A percentile compares a stretch with the other conserved stretches of the same genome.
These are phyloP conservation scores for Zanthoxylum bungeanum DNA, from an alignment of 345 rosid species.

Conservation along the genomic window DNA sequence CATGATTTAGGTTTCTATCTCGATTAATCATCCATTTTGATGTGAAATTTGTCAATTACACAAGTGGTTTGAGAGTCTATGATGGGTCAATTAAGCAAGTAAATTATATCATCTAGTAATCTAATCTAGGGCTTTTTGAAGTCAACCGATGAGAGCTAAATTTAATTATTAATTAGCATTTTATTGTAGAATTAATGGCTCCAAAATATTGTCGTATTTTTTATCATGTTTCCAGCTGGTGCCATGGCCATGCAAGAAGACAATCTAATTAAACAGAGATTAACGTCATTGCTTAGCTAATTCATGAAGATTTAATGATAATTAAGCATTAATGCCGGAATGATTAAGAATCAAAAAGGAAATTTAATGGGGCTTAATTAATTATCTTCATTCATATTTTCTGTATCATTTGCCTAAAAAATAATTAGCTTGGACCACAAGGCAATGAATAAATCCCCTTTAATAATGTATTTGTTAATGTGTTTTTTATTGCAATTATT, in stretches of 20 bases:
- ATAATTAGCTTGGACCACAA: constrained; percentile 3
- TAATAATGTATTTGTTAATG: not conserved
- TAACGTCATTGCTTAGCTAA: constrained; percentile 18
- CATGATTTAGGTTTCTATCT: not conserved
- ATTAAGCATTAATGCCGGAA: not conserved
- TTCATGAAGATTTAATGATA: not conserved
- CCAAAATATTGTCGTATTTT: not conserved
- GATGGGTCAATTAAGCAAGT: not conserved
- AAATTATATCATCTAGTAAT: not conserved
- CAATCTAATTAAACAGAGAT: not conserved
- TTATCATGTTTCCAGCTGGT: not conserved
- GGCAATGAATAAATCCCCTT: not conserved
- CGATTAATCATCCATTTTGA: not conserved
- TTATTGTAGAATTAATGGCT: not conserved
- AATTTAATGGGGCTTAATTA: not conserved
- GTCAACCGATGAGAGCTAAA: not conserved
- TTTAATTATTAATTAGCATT: not conserved
- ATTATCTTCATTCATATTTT: not conserved
- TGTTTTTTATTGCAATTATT: not conserved
- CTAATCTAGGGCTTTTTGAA: not conserved
- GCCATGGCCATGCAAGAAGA: constrained; percentile 7
- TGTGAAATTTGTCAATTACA: not conserved
- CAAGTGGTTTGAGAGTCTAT: not conserved
- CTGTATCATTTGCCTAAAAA: not conserved
- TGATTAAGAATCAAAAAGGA: not conserved